Percentiles rank a stretch among this genome's conserved stretches.
Conservation (phyloP, 768 basidiomycete species). For the Gymnopilus dilepis region DNA sequence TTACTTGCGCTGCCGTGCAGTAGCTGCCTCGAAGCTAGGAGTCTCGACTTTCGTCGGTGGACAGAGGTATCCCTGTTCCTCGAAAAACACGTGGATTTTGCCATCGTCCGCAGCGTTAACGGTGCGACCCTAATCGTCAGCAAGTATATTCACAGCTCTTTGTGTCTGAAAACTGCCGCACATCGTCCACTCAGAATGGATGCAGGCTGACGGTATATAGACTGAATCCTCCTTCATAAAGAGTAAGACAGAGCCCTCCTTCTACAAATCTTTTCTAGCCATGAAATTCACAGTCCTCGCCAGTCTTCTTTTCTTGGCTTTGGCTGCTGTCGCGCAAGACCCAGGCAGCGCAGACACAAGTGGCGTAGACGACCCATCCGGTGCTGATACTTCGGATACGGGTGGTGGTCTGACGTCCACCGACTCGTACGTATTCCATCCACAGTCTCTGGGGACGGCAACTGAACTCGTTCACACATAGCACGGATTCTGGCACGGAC, state of each 20-base stretch:
- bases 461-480: background rate
- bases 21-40: too few species aligned
- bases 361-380: background rate
- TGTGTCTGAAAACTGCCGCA: background rate
- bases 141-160: background rate
- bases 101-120: too few species aligned
- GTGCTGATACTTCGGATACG: background rate
- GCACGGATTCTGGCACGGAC: background rate
- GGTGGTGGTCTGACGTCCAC: background rate
- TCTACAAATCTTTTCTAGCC: background rate
- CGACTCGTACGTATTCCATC: background rate
- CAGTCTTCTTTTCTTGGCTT: background rate
- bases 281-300: background rate
- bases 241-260: background rate
- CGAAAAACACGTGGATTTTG: too few species aligned
- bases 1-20: too few species aligned
- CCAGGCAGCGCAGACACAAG: background rate
- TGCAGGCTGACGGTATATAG: background rate
- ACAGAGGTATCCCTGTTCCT: too few species aligned
- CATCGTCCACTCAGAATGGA: background rate
- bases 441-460: background rate
- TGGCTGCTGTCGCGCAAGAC: background rate
- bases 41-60: too few species aligned
- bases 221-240: background rate
- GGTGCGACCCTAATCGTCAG: background rate